Evolutionary conservation across 225 moss, liverwort and hornwort genomes (phyloP).

Genomic region (Thuidium tamariscinum): DNA sequence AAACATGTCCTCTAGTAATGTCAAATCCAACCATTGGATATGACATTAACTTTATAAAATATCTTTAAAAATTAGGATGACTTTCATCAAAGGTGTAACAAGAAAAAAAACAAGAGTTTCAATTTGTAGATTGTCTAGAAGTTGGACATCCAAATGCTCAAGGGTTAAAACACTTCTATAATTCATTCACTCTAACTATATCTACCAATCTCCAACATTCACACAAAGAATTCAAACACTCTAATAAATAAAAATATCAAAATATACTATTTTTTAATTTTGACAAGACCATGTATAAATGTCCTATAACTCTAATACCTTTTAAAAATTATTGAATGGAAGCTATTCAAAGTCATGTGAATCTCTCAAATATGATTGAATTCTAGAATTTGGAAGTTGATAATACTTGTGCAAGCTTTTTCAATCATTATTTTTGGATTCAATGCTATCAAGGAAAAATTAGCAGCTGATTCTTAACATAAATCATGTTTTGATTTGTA

Average conservation of each 20-base stretch:
- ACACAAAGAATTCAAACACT: background rate
- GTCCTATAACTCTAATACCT: background rate
- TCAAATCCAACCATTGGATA: too few relatives aligned
- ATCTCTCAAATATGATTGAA: background rate
- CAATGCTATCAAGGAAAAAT: fast-evolving
- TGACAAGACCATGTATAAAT: fast-evolving
- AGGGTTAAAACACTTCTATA: background rate
- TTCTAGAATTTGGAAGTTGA: background rate
- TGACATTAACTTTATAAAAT: too few relatives aligned
- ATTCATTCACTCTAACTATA: background rate
- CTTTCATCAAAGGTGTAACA: too few relatives aligned
- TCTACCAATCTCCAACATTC: background rate
- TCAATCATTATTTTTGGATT: too few relatives aligned
- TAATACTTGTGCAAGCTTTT: background rate
- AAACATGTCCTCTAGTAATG: too few relatives aligned
- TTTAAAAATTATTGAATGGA: background rate
- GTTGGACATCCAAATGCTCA: too few relatives aligned
- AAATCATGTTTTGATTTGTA: background rate
- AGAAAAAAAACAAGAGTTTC: too few relatives aligned
- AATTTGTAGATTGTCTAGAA: too few relatives aligned
- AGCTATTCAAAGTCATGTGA: background rate
- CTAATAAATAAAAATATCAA: background rate
- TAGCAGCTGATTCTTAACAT: fast-evolving
- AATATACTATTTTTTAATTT: background rate
- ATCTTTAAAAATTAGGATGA: too few relatives aligned